Conservation (phyloP, 2,329 filamentous ascomycete genomes). For the Colletotrichum sidae region DNA sequence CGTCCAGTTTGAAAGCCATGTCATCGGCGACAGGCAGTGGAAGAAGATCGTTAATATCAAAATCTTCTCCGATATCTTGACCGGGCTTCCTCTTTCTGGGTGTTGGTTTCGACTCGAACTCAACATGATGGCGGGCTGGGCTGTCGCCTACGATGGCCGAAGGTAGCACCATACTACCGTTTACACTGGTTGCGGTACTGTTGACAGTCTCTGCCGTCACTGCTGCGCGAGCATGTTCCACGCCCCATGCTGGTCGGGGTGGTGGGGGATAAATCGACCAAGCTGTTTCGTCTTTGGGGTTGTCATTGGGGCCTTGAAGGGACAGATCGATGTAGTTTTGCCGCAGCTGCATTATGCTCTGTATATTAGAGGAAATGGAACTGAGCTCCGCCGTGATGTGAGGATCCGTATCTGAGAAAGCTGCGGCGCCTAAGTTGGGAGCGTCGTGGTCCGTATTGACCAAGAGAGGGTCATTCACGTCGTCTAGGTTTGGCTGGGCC, state of each 20-base stretch:
- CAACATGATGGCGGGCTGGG: conserved; percentile 40
- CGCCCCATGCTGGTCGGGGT: conserved; percentile 86
- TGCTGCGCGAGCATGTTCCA: conserved; percentile 41
- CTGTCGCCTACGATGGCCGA: neutral
- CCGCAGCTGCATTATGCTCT: conserved; percentile 87
- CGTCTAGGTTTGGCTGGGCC: conserved; percentile 3
- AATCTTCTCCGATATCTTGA: conserved; percentile 91
- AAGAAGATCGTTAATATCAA: conserved; percentile 81
- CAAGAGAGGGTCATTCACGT: conserved; percentile 1
- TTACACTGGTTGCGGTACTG: conserved; percentile 57
- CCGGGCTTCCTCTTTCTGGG: conserved; percentile 83
- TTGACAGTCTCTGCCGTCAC: conserved; percentile 46
- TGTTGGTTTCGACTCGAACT: conserved; percentile 56
- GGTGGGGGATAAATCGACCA: conserved; percentile 95
- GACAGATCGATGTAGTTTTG: conserved; percentile 91
- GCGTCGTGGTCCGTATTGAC: conserved; percentile 52
- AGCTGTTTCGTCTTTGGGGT: conserved; percentile 84
- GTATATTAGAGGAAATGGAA: conserved; percentile 89
- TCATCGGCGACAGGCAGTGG: conserved; percentile 78
- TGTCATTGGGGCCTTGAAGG: conserved; percentile 83
- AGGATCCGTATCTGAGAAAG: conserved; percentile 78
- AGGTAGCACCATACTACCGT: conserved; percentile 57
- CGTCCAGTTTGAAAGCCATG: conserved; percentile 83
- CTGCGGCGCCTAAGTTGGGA: conserved; percentile 70
- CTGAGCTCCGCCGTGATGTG: conserved; percentile 86